These are phyloP conservation scores for Xylaria sp. DNA, from an alignment of 495 filamentous ascomycete genomes.

Conservation along the genomic window DNA sequence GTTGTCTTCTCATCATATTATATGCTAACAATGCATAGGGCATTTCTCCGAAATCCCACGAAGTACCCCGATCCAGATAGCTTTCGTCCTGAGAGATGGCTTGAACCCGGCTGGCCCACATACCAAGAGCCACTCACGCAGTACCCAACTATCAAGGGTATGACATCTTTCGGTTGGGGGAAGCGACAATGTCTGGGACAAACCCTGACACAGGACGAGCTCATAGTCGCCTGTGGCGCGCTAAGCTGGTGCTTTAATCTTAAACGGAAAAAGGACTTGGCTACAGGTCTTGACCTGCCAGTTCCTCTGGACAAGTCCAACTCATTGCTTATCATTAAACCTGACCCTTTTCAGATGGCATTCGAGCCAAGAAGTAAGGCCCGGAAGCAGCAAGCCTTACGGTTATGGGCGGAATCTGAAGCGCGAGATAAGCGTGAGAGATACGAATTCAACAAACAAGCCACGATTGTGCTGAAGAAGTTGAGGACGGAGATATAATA, in stretches of 20 bases:
- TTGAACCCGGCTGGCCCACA: constrained; percentile 58
- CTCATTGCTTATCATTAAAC: constrained; percentile 52
- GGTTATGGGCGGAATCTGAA: constrained; percentile 38
- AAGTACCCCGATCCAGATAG: constrained; percentile 58
- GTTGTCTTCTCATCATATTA: neutral
- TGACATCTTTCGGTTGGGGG: constrained; percentile 65
- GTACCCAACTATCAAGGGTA: constrained; percentile 53
- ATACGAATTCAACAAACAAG: constrained; percentile 35
- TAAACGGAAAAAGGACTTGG: constrained; percentile 43
- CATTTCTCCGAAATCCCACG: constrained; percentile 49
- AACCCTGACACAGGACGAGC: constrained; percentile 59
- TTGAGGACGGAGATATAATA: neutral
- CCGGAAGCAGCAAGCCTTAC: constrained; percentile 41
- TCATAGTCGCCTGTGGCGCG: constrained; percentile 54
- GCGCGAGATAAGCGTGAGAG: constrained; percentile 35
- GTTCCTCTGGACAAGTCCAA: constrained; percentile 53
- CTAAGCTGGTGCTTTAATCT: constrained; percentile 59
- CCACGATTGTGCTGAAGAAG: neutral
- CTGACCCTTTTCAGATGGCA: constrained; percentile 49
- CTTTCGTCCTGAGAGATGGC: constrained; percentile 60
- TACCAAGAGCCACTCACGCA: constrained; percentile 56
- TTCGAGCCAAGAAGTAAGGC: constrained; percentile 48
- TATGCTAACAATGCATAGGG: constrained; percentile 37
- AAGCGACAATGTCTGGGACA: constrained; percentile 67
- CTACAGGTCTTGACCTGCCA: constrained; percentile 42